Evolutionary conservation across 2,329 filamentous ascomycete species (phyloP), one percentile per base, ranked within the genome.

Genomic region (Exophiala dermatitidis): DNA sequence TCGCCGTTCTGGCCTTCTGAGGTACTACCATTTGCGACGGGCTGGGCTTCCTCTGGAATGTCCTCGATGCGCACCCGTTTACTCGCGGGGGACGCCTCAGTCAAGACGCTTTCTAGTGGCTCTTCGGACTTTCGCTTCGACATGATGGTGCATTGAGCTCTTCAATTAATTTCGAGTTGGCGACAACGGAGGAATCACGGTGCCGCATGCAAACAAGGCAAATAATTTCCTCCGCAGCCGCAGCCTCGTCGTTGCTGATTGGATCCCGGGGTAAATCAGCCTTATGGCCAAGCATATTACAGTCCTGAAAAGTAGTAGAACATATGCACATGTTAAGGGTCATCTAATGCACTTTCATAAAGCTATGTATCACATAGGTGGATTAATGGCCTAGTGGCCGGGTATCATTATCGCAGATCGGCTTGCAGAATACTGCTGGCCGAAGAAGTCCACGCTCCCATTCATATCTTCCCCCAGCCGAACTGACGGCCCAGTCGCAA

Each of bases 111-210:
- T 53, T 74, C 72, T 10, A 72, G 62, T 30, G 70, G 65, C 44
- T 69, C 62, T 57, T 75, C 74, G 37, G 74, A 74, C 56, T 69
- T 71, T 63, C 74, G 68, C 58, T 76, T 76, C 26, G 72, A 66
- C 74, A 76, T 76, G 19, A 19, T 19, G 49, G 42, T 40, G 12
- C 28, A 29, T 9, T 10, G 29, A 30, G 19, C 19, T 19, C 10
- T n/a, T 29, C 19, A 19, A 19, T 28, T 9, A 6, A 7, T 28
- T 38, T n/a, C 12, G 12, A 19, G 28, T 5, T 37, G 28, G 28
- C n/a, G 10, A 30, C 1, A 26, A 6, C 29, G n/a, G 36, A 46
- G 5, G 30, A 12, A 44, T 26, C 29, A 44, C 31, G 8, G 49
- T 28, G 10, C 4, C 19, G 40, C 46, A 40, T 42, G 31, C 43